phyloP scores from a whole-genome alignment of 768 basidiomycete species.

The Russula vinacea region DNA sequence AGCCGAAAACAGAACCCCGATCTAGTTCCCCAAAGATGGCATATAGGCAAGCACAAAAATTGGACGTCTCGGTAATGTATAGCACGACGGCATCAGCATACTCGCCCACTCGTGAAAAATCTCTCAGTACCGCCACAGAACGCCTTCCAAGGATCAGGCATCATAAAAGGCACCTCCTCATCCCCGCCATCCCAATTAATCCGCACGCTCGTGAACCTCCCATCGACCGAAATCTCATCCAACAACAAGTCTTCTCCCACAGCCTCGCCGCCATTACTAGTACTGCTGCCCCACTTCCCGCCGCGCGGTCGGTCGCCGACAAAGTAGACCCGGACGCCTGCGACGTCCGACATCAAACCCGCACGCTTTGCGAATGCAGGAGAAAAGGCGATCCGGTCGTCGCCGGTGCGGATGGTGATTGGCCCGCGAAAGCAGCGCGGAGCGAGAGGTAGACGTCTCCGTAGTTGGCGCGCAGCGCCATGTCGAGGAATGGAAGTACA shows the following conservation, averaged over 20 bases:
- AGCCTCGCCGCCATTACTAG: neutral
- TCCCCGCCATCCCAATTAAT: slow-evolving; percentile 16
- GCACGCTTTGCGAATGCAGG: neutral
- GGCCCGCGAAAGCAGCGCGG: slow-evolving; percentile 14
- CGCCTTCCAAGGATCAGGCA: neutral
- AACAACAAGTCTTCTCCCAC: neutral
- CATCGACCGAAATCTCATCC: neutral
- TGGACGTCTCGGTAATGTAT: no score
- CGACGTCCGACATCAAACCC: neutral
- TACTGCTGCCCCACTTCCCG: neutral
- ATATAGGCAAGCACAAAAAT: no score
- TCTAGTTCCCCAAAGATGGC: no score
- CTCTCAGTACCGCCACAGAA: neutral
- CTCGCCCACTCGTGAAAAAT: slow-evolving; percentile 7
- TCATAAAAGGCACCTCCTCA: neutral
- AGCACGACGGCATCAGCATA: neutral
- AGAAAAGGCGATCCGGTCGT: slow-evolving; percentile 7
- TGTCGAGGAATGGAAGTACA: no score
- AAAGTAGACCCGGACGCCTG: slow-evolving; percentile 10
- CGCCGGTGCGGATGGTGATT: slow-evolving; percentile 3
- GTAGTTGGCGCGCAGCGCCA: neutral
- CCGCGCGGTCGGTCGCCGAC: neutral
- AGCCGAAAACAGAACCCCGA: no score
- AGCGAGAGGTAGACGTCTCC: slow-evolving; percentile 14
- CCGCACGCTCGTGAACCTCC: neutral